Conservation (phyloP, 78 protist species). For the Guillardia theta region DNA sequence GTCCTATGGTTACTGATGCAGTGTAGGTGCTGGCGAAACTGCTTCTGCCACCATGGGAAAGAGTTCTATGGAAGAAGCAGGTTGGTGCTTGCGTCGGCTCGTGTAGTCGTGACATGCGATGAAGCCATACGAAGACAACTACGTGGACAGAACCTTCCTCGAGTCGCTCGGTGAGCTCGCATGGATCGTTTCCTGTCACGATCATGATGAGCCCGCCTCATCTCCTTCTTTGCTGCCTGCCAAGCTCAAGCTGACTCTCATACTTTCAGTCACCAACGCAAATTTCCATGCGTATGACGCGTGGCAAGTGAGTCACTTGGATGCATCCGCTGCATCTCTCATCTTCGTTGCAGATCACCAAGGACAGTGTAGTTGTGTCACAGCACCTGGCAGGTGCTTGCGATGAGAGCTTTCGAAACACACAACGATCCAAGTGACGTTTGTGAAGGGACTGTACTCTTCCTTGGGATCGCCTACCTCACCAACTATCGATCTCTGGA, state of each 20-base stretch:
- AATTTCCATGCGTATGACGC: not conserved
- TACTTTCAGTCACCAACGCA: not conserved
- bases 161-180: not conserved
- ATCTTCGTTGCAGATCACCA: constrained; percentile 8
- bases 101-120: too few species aligned
- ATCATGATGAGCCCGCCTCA: too few species aligned
- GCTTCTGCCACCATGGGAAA: constrained; percentile 29
- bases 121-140: constrained; percentile 41
- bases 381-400: not conserved
- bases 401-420: not conserved
- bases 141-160: not conserved
- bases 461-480: not conserved
- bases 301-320: too few species aligned
- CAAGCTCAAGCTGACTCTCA: too few species aligned
- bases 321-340: too few species aligned
- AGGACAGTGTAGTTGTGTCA: not conserved
- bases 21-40: not conserved
- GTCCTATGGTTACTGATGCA: not conserved
- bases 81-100: too few species aligned
- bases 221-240: too few species aligned
- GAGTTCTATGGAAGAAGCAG: constrained; percentile 16
- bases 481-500: not conserved
- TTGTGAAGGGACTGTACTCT: not conserved
- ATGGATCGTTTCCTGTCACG: too few species aligned
- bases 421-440: not conserved